Percentiles rank a stretch among this genome's conserved stretches.
phyloP scores from a whole-genome alignment of 345 rosid genomes.

The Eucalyptus sp. region DNA sequence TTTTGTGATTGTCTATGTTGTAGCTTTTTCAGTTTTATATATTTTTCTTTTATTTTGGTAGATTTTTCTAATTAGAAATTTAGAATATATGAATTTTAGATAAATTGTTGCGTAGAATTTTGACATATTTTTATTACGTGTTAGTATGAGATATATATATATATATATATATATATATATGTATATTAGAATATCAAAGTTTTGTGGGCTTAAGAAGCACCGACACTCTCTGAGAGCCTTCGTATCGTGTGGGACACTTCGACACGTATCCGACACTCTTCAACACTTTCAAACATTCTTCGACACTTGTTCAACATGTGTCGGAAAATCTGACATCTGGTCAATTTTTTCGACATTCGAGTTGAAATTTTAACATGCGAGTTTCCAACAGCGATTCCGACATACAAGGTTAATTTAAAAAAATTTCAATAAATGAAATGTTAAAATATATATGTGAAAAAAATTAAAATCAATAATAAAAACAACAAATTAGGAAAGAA shows the following conservation, averaged over 20 bases:
- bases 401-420: too few relatives aligned
- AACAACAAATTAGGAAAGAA: too few relatives aligned
- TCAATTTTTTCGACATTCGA: too few relatives aligned
- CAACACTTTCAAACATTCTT: rapidly evolving
- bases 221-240: too few relatives aligned
- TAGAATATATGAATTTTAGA: neutral
- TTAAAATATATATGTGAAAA: too few relatives aligned
- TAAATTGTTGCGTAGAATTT: neutral
- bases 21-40: neutral
- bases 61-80: neutral
- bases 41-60: neutral
- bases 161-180: neutral
- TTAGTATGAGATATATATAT: neutral
- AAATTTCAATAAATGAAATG: too few relatives aligned
- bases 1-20: neutral
- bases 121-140: neutral
- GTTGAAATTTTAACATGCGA: too few relatives aligned
- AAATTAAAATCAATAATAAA: too few relatives aligned
- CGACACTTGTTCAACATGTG: too few relatives aligned
- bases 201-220: neutral
- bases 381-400: too few relatives aligned
- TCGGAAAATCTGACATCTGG: too few relatives aligned
- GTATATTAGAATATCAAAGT: neutral
- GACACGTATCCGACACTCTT: too few relatives aligned
- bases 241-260: rapidly evolving